phyloP scores from a whole-genome alignment of 176 grass and related monocot genomes.

The Tuctoria greenei region DNA sequence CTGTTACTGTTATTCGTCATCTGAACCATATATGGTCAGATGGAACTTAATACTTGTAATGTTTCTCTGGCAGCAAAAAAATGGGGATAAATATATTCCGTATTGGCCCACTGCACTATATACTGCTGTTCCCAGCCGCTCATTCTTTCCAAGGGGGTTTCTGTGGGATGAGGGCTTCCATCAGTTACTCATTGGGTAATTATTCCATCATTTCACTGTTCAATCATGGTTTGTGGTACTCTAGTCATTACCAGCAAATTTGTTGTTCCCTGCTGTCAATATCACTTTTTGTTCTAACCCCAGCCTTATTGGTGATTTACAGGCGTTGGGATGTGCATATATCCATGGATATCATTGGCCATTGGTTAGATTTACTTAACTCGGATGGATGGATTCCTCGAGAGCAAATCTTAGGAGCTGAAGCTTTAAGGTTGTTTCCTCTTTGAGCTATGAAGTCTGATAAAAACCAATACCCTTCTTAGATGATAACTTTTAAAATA shows the following conservation, averaged over 20 bases:
- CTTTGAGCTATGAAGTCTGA: neutral
- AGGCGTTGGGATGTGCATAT: constrained; percentile 96
- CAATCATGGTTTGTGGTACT: neutral
- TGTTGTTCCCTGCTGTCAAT: constrained; percentile 23
- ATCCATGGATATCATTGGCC: constrained; percentile 92
- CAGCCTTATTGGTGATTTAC: constrained; percentile 31
- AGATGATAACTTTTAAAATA: constrained; percentile 40
- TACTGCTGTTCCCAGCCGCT: constrained; percentile 94
- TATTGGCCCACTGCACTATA: constrained; percentile 91
- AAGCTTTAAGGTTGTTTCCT: constrained; percentile 78
- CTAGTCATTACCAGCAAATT: constrained; percentile 8
- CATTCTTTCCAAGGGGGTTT: constrained; percentile 96
- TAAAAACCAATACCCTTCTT: constrained; percentile 17
- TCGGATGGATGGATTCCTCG: constrained; percentile 98
- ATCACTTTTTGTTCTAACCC: constrained; percentile 11
- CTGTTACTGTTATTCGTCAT: constrained; percentile 9
- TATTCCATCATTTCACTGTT: constrained; percentile 31
- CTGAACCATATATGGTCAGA: constrained; percentile 1
- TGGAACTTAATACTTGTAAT: constrained; percentile 25
- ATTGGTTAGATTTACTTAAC: constrained; percentile 97
- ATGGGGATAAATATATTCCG: constrained; percentile 82
- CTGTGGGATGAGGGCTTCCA: constrained; percentile 98
- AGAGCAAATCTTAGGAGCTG: constrained; percentile 92
- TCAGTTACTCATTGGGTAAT: constrained; percentile 84
- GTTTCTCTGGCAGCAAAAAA: constrained; percentile 72